A percentile compares a stretch with the other conserved stretches of the same genome.
These are phyloP conservation scores for Monilinia polystroma DNA, from an alignment of 2,329 filamentous ascomycete species.

Conservation along the genomic window DNA sequence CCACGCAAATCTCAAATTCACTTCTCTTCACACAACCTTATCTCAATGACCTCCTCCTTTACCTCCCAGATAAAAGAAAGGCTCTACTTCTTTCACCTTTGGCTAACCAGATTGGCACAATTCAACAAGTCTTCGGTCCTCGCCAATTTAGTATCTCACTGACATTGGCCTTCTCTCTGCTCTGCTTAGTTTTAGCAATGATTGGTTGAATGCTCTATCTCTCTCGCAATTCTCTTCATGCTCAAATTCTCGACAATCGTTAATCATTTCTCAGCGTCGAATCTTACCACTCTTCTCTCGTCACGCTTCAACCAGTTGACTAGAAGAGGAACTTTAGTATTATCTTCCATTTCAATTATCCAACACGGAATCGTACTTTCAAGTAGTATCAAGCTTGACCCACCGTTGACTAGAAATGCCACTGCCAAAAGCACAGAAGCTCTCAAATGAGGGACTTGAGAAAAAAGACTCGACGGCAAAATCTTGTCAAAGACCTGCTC, in stretches of 20 bases:
- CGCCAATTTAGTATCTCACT: background rate
- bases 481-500: background rate
- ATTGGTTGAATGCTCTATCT: background rate
- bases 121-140: background rate
- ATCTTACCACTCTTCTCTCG: background rate
- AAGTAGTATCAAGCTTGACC: background rate
- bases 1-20: background rate
- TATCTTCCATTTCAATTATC: background rate
- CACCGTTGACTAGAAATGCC: background rate
- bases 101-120: too few species aligned
- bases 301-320: background rate
- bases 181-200: background rate
- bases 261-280: background rate
- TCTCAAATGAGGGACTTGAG: background rate
- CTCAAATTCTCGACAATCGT: background rate
- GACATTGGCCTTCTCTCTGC: background rate
- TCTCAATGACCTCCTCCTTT: background rate
- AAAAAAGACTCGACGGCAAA: conserved; percentile 3
- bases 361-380: background rate
- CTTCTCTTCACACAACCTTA: background rate
- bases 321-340: background rate
- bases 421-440: background rate
- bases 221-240: background rate
- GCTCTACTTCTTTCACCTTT: background rate
- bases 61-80: background rate